Base-by-base conservation (phyloP, 352 stramenopile genomes). In the Phytophthora pistaciae region DNA sequence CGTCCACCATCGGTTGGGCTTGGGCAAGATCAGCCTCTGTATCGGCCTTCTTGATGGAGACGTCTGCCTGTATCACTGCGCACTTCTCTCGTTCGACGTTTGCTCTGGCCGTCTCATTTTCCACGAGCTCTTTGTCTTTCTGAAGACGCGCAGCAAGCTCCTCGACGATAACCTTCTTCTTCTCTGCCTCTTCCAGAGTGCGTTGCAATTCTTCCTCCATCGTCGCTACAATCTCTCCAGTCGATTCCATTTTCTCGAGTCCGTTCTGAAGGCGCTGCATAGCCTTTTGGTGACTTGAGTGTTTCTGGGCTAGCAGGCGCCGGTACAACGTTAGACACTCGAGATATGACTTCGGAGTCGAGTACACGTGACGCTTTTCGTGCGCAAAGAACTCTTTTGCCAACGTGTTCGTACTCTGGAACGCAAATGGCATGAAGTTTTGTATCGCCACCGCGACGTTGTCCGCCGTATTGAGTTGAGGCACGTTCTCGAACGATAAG, bases 401-500 rank as follows among this genome's bases (percentile, higher is more conserved):
- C 14, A 96, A 52, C 1, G 84, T 75, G 70, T 98, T 99, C 5
- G 97, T 96, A n/a, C 84, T 91, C 60, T 96, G 83, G 62, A 98
- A 99, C 27, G 95, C 96, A 61, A 92, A 97, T 13, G 95, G 94
- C 77, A 99, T 88, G 67, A 99, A 99, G 33, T 75, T 84, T 71
- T 98, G 90, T 36, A 98, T 90, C 0, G 85, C 92, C 2, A 66
- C 72, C 2, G 92, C 61, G 4, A 94, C 64, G 11, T 70, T 55
- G 20, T 80, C 69, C 1, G 29, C 25, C 21, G 61, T 33, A 20
- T 56, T 56, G 7, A 70, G 33, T 27, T 77, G 59, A 1, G 64
- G 50, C 3, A 72, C 52, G n/a, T 79, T 67, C 5, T 84, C 78
- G 18, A 76, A 61, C 0, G 72, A 72, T 25, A 99, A 60, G 55